Base-by-base conservation (phyloP, 305 asterid genomes). In the Fraxinus baroniana region DNA sequence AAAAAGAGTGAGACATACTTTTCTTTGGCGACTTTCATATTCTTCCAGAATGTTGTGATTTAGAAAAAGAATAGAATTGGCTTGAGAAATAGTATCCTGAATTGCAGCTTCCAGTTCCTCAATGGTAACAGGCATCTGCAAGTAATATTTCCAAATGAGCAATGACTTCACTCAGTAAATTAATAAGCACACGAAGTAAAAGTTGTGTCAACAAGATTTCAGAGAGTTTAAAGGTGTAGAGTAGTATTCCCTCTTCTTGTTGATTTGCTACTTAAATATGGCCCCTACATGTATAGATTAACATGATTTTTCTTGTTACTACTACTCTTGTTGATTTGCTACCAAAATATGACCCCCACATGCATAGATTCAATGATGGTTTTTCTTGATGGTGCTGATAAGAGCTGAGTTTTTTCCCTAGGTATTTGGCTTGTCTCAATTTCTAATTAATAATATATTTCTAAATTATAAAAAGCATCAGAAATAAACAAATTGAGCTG, bases 121-220 rank as follows among this genome's bases (percentile, higher is more conserved):
- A 74, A 94, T 80, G 28, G 99, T 93, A 79, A 94, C 86, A 81
- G 99, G 99, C 99, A 97, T 91, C 99, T 96, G 92, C 89, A 87
- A 76, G 88, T 62, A 86, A 80, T 32, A 80, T 76, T 77, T 75
- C 62, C 52, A 60, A 71, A 68, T 82, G 46, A 82, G 86, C 78
- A 80, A 26, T 9, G 36, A 37, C 66, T 70, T 70, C 81, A 83
- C 49, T 79, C 80, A 84, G 33, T 70, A 85, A 52, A 80, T 37
- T 71, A 70, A 28, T 77, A 70, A 52, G 81, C 87, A 83, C 44
- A 33, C 79, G 64, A 82, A 70, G 71, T 77, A 79, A 81, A 60
- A 80, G 26, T 37, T 17, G 44, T 15, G 77, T n/a, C 37, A n/a
- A 72, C 28, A 72, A 62, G 49, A 33, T 32, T 72, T 72, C 26